A percentile compares a stretch with the other conserved stretches of the same genome.
Conservation (phyloP, 306 rosid species). For the Prinsepia uniflora region DNA sequence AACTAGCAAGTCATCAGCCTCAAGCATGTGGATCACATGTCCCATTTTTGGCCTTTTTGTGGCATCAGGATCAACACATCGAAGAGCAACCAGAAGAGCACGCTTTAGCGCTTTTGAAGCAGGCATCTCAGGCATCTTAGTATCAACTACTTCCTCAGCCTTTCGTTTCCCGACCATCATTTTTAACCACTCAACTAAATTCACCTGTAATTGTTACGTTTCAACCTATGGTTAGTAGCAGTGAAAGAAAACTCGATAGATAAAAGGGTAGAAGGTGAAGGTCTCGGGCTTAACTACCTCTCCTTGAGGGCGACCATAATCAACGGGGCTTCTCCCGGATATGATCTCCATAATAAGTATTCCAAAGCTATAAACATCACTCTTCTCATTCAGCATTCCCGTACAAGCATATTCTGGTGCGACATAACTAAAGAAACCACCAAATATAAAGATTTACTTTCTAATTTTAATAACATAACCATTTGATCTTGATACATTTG, state of each 20-base stretch:
- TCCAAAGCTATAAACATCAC: slow-evolving; percentile 92
- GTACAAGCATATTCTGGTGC: slow-evolving; percentile 99
- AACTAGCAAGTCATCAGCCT: slow-evolving; percentile 75
- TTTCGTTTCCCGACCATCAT: slow-evolving; percentile 76
- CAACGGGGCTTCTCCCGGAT: slow-evolving; percentile 89
- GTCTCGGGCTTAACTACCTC: slow-evolving; percentile 54
- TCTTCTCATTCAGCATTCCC: slow-evolving; percentile 96
- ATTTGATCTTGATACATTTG: neutral
- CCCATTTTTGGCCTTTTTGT: slow-evolving; percentile 95
- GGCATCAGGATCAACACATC: slow-evolving; percentile 96
- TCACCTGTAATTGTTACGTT: slow-evolving; percentile 47
- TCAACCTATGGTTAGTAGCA: slow-evolving; percentile 23
- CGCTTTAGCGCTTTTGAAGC: slow-evolving; percentile 85
- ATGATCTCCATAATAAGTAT: slow-evolving; percentile 91
- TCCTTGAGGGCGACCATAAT: slow-evolving; percentile 78
- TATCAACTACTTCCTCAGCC: slow-evolving; percentile 85
- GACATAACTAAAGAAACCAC: slow-evolving; percentile 67
- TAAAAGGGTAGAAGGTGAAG: neutral
- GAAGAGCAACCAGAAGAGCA: slow-evolving; percentile 80
- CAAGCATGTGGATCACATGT: slow-evolving; percentile 96
- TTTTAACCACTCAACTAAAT: slow-evolving; percentile 93
- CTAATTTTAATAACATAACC: slow-evolving; percentile 2
- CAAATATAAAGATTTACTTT: slow-evolving; percentile 14
- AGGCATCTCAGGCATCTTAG: slow-evolving; percentile 80
- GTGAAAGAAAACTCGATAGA: neutral